These are phyloP conservation scores for Alternaria hordeiaustralica DNA, from an alignment of 2,329 filamentous ascomycete species.

Conservation along the genomic window DNA sequence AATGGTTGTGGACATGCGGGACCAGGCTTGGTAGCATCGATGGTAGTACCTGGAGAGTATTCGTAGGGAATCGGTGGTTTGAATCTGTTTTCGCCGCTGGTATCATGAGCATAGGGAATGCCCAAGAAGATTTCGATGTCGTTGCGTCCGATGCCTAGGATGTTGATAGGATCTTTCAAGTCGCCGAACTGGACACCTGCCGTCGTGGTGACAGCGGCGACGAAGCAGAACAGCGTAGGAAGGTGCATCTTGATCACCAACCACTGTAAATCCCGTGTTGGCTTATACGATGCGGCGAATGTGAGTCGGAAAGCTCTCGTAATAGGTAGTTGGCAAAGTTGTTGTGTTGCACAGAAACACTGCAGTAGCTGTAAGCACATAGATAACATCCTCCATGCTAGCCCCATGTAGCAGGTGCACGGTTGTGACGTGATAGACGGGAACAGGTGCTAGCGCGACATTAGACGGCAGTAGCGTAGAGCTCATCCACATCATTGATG, in stretches of 20 bases:
- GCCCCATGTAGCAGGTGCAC: conserved; percentile 9
- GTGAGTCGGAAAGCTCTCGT: background rate
- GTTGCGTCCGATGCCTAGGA: conserved; percentile 53
- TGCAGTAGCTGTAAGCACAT: conserved; percentile 1
- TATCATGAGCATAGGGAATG: conserved; percentile 58
- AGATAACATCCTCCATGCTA: conserved; percentile 1
- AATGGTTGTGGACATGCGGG: conserved; percentile 55
- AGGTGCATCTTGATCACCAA: conserved; percentile 7
- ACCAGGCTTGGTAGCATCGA: conserved; percentile 52
- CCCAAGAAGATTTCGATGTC: conserved; percentile 57
- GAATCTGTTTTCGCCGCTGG: conserved; percentile 55
- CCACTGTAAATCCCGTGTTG: background rate
- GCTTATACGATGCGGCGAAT: background rate
- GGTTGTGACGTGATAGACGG: conserved; percentile 7
- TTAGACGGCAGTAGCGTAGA: conserved; percentile 5
- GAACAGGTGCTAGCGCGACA: background rate
- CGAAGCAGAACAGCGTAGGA: conserved; percentile 9
- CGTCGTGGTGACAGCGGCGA: conserved; percentile 7
- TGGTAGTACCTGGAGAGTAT: conserved; percentile 38
- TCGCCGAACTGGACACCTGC: conserved; percentile 10
- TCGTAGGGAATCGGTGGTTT: conserved; percentile 52
- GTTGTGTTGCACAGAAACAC: conserved; percentile 1
- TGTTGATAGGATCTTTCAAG: conserved; percentile 44
- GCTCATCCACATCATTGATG: background rate
- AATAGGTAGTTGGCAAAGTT: background rate